phyloP scores from a whole-genome alignment of 2,329 filamentous ascomycete genomes.

The Thelonectria blattea region DNA sequence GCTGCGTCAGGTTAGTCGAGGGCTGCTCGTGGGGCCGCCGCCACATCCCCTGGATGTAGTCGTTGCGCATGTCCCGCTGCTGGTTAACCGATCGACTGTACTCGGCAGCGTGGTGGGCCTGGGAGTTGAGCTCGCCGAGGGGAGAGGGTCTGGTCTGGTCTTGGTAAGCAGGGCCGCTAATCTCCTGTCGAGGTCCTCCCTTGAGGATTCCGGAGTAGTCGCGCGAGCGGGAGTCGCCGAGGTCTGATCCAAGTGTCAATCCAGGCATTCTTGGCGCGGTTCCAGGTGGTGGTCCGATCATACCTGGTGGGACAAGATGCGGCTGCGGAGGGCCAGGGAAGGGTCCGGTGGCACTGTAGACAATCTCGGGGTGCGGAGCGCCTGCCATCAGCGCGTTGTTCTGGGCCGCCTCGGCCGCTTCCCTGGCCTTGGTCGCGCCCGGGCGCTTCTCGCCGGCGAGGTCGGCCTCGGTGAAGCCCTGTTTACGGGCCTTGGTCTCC shows the following conservation, averaged over 20 bases:
- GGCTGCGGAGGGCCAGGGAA: constrained; percentile 72
- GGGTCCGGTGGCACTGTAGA: constrained; percentile 77
- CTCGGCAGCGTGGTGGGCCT: constrained; percentile 87
- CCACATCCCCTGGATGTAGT: constrained; percentile 84
- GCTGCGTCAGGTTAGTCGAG: constrained; percentile 55
- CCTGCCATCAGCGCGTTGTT: constrained; percentile 67
- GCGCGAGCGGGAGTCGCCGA: constrained; percentile 76
- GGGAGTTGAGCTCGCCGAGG: constrained; percentile 79
- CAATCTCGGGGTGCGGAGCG: constrained; percentile 78
- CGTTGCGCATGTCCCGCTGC: constrained; percentile 77
- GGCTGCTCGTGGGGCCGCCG: constrained; percentile 82
- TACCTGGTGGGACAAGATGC: constrained; percentile 73
- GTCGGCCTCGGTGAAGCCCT: constrained; percentile 97
- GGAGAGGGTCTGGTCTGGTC: constrained; percentile 81
- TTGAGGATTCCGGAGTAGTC: constrained; percentile 82
- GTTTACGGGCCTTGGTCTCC: constrained; percentile 96
- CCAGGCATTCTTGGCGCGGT: constrained; percentile 77
- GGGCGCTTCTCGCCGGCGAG: constrained; percentile 94
- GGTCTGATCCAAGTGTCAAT: constrained; percentile 81
- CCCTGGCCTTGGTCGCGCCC: constrained; percentile 85
- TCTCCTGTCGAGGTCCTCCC: constrained; percentile 85
- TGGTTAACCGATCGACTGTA: constrained; percentile 86
- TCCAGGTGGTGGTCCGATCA: constrained; percentile 69
- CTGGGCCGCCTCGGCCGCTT: constrained; percentile 73
- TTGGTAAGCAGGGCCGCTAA: constrained; percentile 85